Percentiles rank a stretch among this genome's conserved stretches.
phyloP scores from a whole-genome alignment of 352 stramenopile genomes.

The Phytophthora tentaculata region DNA sequence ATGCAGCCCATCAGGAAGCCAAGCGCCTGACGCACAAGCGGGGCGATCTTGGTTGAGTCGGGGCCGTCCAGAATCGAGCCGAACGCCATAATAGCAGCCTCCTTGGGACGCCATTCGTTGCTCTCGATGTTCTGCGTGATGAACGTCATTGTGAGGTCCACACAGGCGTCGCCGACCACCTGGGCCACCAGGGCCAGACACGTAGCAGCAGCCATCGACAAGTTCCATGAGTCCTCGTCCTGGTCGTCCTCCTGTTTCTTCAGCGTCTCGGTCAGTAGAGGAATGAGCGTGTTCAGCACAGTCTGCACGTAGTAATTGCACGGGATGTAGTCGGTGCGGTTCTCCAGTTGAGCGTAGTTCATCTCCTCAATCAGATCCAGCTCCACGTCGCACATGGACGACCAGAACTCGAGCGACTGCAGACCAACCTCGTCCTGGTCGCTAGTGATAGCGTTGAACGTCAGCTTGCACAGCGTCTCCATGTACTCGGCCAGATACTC shows the following conservation, averaged over 20 bases:
- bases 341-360: slow-evolving; percentile 79
- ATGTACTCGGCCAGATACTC: slow-evolving; percentile 96
- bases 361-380: slow-evolving; percentile 94
- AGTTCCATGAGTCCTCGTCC: slow-evolving; percentile 95
- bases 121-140: slow-evolving; percentile 95
- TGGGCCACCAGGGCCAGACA: slow-evolving; percentile 94
- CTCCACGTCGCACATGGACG: slow-evolving; percentile 96
- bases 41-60: slow-evolving; percentile 89
- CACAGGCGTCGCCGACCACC: slow-evolving; percentile 92
- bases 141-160: slow-evolving; percentile 94
- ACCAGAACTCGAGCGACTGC: slow-evolving; percentile 98
- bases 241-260: slow-evolving; percentile 96
- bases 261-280: slow-evolving; percentile 93
- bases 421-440: slow-evolving; percentile 94
- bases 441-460: slow-evolving; percentile 92
- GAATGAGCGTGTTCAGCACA: slow-evolving; percentile 89
- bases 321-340: slow-evolving; percentile 53
- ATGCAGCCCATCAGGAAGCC: slow-evolving; percentile 93
- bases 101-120: slow-evolving; percentile 94
- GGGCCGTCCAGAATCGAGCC: slow-evolving; percentile 95
- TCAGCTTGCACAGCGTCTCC: slow-evolving; percentile 96
- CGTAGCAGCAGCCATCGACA: slow-evolving; percentile 94
- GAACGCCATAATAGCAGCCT: slow-evolving; percentile 98
- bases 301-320: slow-evolving; percentile 92
- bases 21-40: slow-evolving; percentile 93